Base-by-base conservation (phyloP, 768 basidiomycete genomes). In the Rhodotorula toruloides region DNA sequence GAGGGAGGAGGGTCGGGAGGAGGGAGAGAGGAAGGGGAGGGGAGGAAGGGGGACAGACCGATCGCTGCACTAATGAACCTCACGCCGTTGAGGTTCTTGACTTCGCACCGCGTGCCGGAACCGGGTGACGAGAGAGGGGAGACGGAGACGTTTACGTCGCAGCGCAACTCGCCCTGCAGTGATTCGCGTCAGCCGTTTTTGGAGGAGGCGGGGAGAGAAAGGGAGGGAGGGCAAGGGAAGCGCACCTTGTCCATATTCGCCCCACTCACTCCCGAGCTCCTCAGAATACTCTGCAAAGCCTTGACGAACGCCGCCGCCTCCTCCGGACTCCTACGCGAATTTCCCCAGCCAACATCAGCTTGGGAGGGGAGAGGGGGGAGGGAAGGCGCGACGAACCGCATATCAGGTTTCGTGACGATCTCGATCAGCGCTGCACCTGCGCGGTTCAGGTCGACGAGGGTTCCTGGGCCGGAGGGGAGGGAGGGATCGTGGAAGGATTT, bases 61-160 rank as follows among this genome's bases (percentile, higher is more conserved):
- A 97, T 90, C 19, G 93, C 94, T 25, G 84, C 82, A 77, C 83
- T 83, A 79, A 91, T 87, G 77, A 87, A 91, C 69, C 84, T 85
- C 48, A 96, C 81, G 59, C 91, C 91, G 76, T 97, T 97, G 48
- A 99, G 82, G 74, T 99, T 99, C 78, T 99, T 99, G 73, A 99
- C 85, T 78, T 99, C 94, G 74, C 91, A 93, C 37, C 94, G 85
- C 2, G 88, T 94, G 4, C 92, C 79, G 9, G 69, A 75, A 16
- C 71, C 70, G 6, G 1, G 19, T 87, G 56, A 61, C 55, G 7
- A 83, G 77, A 11, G 82, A 78, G 14, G 86, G 86, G 47, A 79
- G 11, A 97, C 84, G 10, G 94, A 97, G 9, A 98, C 87, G 74
- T 99, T 98, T 36, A 94, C 89, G 74, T 99, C 96, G 68, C 92